Percentiles rank a stretch among this genome's conserved stretches.
phyloP scores from a whole-genome alignment of 2,329 filamentous ascomycete species.

The Neurospora sp. region DNA sequence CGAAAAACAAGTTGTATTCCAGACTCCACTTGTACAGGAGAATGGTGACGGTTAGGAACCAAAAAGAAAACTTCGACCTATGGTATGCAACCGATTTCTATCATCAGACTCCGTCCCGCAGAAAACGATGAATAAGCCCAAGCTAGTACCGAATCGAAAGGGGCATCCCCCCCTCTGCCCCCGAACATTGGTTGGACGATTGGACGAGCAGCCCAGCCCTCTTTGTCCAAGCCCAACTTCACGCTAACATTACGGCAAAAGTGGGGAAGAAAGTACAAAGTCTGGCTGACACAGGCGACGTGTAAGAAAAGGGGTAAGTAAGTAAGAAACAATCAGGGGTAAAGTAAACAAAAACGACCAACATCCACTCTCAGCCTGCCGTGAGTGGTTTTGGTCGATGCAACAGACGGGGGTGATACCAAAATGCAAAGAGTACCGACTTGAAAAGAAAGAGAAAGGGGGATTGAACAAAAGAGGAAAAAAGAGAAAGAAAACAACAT shows the following conservation, averaged over 20 bases:
- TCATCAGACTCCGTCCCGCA: not conserved
- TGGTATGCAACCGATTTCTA: not conserved
- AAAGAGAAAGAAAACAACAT: too few relatives aligned
- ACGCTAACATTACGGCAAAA: not conserved
- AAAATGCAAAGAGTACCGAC: not conserved
- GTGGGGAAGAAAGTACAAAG: not conserved
- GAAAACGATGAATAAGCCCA: not conserved
- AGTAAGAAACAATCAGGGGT: not conserved
- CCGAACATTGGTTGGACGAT: not conserved
- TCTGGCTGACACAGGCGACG: not conserved
- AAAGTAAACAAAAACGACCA: not conserved
- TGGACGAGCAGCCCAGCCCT: not conserved
- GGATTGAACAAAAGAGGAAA: too few relatives aligned
- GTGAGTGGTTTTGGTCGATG: not conserved
- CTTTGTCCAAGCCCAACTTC: not conserved
- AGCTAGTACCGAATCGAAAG: not conserved
- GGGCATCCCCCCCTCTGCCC: not conserved
- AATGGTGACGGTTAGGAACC: accelerated
- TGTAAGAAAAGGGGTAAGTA: too few relatives aligned
- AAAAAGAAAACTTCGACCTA: not conserved
- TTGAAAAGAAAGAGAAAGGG: not conserved
- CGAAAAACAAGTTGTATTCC: not conserved
- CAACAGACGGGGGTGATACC: not conserved
- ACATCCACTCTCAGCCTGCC: not conserved
- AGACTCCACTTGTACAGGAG: not conserved